phyloP scores from a whole-genome alignment of 2,329 filamentous ascomycete genomes.

The Berkeleyomyces rouxiae region DNA sequence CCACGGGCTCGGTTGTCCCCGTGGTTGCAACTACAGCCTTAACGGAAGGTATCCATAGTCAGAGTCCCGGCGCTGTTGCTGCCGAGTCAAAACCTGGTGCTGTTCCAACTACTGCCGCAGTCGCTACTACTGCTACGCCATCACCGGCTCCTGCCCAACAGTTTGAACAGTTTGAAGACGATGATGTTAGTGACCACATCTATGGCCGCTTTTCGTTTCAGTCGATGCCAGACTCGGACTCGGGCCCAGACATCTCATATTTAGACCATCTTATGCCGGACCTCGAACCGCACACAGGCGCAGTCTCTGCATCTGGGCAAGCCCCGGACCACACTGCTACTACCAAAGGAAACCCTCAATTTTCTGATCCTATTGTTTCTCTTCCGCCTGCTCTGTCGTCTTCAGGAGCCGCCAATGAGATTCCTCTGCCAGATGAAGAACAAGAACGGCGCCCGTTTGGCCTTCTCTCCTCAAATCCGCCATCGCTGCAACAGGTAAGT shows the following conservation, averaged over 20 bases:
- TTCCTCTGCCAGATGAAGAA: neutral
- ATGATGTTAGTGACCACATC: neutral
- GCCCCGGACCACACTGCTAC: neutral
- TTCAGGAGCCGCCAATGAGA: neutral
- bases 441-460: neutral
- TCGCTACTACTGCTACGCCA: neutral
- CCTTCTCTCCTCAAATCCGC: neutral
- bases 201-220: neutral
- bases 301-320: neutral
- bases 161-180: neutral
- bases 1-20: neutral
- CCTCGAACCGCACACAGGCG: neutral
- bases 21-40: neutral
- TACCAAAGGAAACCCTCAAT: neutral
- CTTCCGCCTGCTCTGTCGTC: neutral
- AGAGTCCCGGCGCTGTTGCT: neutral
- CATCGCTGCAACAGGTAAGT: neutral
- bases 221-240: neutral
- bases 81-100: neutral
- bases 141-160: neutral
- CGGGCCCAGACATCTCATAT: neutral
- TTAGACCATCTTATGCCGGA: neutral
- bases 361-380: neutral
- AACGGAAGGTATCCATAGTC: neutral
- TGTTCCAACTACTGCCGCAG: neutral